Evolutionary conservation across 306 rosid species (phyloP), one percentile per base, ranked within the genome.

Genomic region (Mucuna pruriens): DNA sequence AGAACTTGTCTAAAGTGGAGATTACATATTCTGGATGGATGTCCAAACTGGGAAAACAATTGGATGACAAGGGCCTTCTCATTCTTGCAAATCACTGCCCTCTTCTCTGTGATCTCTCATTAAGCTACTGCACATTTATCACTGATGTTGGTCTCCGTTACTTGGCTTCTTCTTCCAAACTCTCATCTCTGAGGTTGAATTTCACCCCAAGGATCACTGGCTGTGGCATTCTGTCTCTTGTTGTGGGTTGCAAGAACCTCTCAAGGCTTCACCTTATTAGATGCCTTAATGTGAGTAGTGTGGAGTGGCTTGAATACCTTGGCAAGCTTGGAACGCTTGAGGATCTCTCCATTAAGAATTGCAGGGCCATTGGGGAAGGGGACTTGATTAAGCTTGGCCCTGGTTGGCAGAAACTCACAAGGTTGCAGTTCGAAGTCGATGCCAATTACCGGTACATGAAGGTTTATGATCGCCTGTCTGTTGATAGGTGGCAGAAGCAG

Each of bases 21-120:
- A 91, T 95, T 23, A 84, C 86, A 19, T 92, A 95, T 66, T 80
- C 95, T 20, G 97, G 98, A 70, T 92, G 98, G 98, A 91, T 95
- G 97, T 95, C 97, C 6, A 91, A 92, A 72, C 78, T 92, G 44
- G 97, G 98, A 39, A 95, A 90, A 73, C 97, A 92, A 46, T 85
- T 92, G 79, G 98, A 95, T 85, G 97, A 95, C 62, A 90, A 83
- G 64, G 98, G 98, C 16, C 94, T 95, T 71, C 76, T 88, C 11
- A 68, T 90, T 76, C 94, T 95, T 72, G 86, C 97, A 15, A 78
- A 31, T 65, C 66, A 64, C 45, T 92, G 94, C 69, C 95, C 91
- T 64, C 75, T 84, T 62, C 76, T 91, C 8, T 69, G 66, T 13
- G 91, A 95, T 78, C 97, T 95, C 44, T 77, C 95, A 17, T 82